These are phyloP conservation scores for Immersiella caudata DNA, from an alignment of 495 filamentous ascomycete genomes.

Conservation along the genomic window DNA sequence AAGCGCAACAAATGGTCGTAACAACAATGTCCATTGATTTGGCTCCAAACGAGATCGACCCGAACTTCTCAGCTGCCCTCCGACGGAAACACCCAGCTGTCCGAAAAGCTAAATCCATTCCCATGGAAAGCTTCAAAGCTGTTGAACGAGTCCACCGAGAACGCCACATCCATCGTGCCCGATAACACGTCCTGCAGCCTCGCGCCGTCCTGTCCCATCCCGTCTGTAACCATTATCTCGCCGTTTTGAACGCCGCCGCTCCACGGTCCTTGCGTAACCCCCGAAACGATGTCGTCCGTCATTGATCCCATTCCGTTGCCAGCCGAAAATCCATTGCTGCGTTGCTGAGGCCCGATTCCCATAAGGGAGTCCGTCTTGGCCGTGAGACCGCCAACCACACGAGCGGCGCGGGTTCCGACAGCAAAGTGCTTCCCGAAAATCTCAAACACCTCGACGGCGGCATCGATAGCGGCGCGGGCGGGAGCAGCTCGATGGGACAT, in stretches of 20 bases:
- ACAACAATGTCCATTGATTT: not conserved
- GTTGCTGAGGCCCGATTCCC: not conserved
- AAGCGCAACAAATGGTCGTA: no score
- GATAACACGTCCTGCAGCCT: conserved; percentile 10
- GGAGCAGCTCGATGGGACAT: conserved; percentile 25
- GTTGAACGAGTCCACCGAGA: conserved; percentile 15
- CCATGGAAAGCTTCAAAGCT: conserved; percentile 5
- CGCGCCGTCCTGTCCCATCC: not conserved
- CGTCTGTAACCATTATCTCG: not conserved
- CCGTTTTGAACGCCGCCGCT: not conserved
- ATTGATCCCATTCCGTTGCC: not conserved
- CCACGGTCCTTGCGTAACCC: not conserved
- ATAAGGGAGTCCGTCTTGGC: conserved; percentile 22
- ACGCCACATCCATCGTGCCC: conserved; percentile 15
- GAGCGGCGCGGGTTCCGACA: conserved; percentile 47
- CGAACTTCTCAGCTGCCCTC: not conserved
- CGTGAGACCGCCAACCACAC: conserved; percentile 37
- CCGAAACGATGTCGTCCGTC: not conserved
- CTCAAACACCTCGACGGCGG: conserved; percentile 49
- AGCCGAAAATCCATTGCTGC: not conserved
- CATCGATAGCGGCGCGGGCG: conserved; percentile 45
- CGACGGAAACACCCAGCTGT: conserved; percentile 13
- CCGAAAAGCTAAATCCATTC: conserved; percentile 1
- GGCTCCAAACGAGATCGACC: not conserved
- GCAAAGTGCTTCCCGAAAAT: conserved; percentile 49